A percentile compares a stretch with the other conserved stretches of the same genome.
phyloP scores from a whole-genome alignment of 2,329 filamentous ascomycete genomes.

The Fusarium nisikadoi region DNA sequence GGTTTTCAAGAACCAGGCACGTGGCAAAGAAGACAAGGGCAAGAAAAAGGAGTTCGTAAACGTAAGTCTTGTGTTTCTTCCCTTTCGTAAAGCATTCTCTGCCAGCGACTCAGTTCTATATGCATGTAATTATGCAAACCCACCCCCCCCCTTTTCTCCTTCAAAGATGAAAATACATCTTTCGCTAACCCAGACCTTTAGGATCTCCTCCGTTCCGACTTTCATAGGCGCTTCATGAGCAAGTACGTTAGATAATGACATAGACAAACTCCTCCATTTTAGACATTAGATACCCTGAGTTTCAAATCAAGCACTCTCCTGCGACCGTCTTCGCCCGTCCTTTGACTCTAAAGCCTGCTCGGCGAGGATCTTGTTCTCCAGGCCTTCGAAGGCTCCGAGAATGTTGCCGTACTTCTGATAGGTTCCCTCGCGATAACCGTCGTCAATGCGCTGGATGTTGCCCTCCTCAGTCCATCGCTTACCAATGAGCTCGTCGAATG shows the following conservation, averaged over 20 bases:
- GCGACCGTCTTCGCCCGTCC: constrained; percentile 6
- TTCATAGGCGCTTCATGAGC: constrained; percentile 96
- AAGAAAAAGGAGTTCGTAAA: constrained; percentile 97
- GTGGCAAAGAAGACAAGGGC: constrained; percentile 90
- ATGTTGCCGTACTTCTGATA: constrained; percentile 84
- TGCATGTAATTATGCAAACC: too few species aligned
- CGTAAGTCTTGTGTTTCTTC: constrained; percentile 60
- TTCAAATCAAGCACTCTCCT: constrained; percentile 29
- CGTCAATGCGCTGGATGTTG: constrained; percentile 83
- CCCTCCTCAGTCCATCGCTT: constrained; percentile 85
- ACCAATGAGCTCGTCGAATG: constrained; percentile 89
- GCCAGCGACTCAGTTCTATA: not conserved
- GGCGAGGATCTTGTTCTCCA: constrained; percentile 74
- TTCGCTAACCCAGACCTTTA: constrained; percentile 50
- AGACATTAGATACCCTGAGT: constrained; percentile 45
- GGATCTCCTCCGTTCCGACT: constrained; percentile 92
- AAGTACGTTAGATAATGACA: constrained; percentile 66
- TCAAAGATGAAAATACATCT: not conserved
- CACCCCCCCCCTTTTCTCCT: too few species aligned
- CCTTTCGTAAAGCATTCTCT: not conserved
- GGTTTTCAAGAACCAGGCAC: constrained; percentile 99
- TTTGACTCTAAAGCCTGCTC: constrained; percentile 42
- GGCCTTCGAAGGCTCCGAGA: constrained; percentile 78
- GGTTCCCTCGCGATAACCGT: constrained; percentile 78
- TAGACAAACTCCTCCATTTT: constrained; percentile 26